Evolutionary conservation across 2,329 filamentous ascomycete species (phyloP).

Genomic region (Alternaria gaisen): DNA sequence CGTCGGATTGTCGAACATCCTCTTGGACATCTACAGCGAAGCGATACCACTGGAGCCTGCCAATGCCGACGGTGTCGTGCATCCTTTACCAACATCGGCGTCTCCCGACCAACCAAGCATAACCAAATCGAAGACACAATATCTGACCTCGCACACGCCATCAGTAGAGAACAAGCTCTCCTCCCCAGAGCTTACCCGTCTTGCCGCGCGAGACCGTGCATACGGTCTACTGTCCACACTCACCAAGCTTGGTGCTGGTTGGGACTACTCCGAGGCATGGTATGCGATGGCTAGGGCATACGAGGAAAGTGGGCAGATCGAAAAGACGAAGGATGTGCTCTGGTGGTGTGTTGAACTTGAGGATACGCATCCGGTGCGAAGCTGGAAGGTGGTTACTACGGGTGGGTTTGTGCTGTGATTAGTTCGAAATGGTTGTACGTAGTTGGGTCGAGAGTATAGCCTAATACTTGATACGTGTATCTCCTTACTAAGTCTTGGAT

Average conservation of each 20-base stretch:
- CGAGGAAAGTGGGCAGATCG: conserved; percentile 83
- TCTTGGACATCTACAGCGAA: conserved; percentile 84
- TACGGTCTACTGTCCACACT: conserved; percentile 82
- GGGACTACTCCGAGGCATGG: conserved; percentile 96
- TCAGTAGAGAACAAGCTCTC: conserved; percentile 55
- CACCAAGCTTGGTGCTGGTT: conserved; percentile 85
- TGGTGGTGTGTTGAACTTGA: conserved; percentile 99
- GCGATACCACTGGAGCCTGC: conserved; percentile 66
- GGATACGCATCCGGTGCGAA: conserved; percentile 79
- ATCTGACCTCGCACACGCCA: conserved; percentile 62
- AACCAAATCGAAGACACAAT: conserved; percentile 37
- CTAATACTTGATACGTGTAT: not conserved
- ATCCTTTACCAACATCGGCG: conserved; percentile 15
- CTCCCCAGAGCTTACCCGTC: conserved; percentile 77
- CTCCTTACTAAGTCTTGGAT: not conserved
- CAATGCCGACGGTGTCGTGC: conserved; percentile 35
- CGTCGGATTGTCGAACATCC: conserved; percentile 81
- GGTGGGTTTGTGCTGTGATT: conserved; percentile 46
- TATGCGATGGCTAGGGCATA: conserved; percentile 85
- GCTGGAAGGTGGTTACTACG: conserved; percentile 73
- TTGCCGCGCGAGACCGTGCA: conserved; percentile 90
- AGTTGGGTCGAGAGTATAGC: not conserved
- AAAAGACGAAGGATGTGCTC: conserved; percentile 89
- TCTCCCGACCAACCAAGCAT: conserved; percentile 14
- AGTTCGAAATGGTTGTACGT: not conserved